Evolutionary conservation across 805 yeast genomes (phyloP).

Genomic region (Hanseniaspora vineae): DNA sequence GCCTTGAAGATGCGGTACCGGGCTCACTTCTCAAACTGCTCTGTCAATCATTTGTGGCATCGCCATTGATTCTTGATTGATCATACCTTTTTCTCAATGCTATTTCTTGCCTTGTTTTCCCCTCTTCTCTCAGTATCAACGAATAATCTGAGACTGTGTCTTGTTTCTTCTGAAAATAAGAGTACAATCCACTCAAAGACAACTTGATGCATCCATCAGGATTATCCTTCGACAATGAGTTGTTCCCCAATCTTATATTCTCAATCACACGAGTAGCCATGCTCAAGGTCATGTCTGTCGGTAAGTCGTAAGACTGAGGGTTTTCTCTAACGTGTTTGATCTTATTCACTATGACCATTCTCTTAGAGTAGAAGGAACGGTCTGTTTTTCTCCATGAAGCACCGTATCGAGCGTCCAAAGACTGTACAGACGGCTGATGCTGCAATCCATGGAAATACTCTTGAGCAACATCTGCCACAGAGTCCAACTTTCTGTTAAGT

Average conservation of each 20-base stretch:
- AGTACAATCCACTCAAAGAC: conserved; percentile 16
- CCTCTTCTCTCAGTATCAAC: conserved; percentile 10
- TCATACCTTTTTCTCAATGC: conserved; percentile 6
- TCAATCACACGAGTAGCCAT: conserved; percentile 17
- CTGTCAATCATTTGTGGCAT: no score
- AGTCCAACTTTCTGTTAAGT: conserved; percentile 16
- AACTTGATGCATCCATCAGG: conserved; percentile 10
- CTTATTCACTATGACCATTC: conserved; percentile 17
- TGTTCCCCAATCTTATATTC: conserved; percentile 20
- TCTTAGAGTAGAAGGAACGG: conserved; percentile 17
- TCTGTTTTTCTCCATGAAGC: conserved; percentile 19
- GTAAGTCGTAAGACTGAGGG: conserved; percentile 13
- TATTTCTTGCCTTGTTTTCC: conserved; percentile 10
- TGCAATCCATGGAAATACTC: conserved; percentile 20
- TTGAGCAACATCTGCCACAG: conserved; percentile 16
- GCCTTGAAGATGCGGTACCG: no score
- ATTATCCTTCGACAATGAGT: conserved; percentile 7
- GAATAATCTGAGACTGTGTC: conserved; percentile 15
- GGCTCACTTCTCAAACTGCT: no score
- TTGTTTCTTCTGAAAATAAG: conserved; percentile 16
- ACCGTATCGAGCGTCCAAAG: conserved; percentile 18
- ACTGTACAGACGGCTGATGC: conserved; percentile 17
- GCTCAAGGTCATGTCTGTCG: conserved; percentile 7
- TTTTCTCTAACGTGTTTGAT: conserved; percentile 13
- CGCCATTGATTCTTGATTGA: no score